Percentiles rank a stretch among this genome's conserved stretches.
Evolutionary conservation across 805 yeast species (phyloP).

Genomic region (Candida mattraensis): DNA sequence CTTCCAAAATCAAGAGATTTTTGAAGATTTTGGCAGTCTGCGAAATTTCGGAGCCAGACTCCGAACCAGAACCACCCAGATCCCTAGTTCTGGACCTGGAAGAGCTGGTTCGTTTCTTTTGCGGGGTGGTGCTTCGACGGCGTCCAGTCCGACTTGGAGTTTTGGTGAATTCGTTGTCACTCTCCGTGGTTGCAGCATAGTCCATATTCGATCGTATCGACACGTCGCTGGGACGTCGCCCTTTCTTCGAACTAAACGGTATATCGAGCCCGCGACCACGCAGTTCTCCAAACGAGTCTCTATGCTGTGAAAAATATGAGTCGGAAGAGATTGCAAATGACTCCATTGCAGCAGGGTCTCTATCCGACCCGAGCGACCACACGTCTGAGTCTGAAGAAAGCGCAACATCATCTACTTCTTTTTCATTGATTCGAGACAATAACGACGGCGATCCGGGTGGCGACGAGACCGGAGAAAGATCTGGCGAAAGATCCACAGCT

Average conservation of each 20-base stretch:
- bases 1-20: constrained; percentile 81
- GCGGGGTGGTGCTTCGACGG: constrained; percentile 18
- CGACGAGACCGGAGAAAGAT: constrained; percentile 14
- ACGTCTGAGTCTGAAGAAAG: constrained; percentile 32
- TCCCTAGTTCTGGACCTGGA: constrained; percentile 20
- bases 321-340: constrained; percentile 31
- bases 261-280: constrained; percentile 23
- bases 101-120: constrained; percentile 16
- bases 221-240: constrained; percentile 29
- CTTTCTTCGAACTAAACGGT: constrained; percentile 11
- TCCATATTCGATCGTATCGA: constrained; percentile 26
- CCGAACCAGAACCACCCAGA: constrained; percentile 5
- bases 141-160: constrained; percentile 20
- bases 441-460: constrained; percentile 34
- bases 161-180: constrained; percentile 24
- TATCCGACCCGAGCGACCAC: constrained; percentile 29
- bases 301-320: constrained; percentile 34
- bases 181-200: constrained; percentile 18
- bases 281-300: constrained; percentile 28
- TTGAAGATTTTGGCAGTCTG: constrained; percentile 70
- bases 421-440: constrained; percentile 26
- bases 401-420: constrained; percentile 34
- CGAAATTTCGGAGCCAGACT: constrained; percentile 21
- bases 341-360: constrained; percentile 14
- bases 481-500: constrained; percentile 18